Conservation (phyloP, 2,329 filamentous ascomycete species). For the Nemania serpens region DNA sequence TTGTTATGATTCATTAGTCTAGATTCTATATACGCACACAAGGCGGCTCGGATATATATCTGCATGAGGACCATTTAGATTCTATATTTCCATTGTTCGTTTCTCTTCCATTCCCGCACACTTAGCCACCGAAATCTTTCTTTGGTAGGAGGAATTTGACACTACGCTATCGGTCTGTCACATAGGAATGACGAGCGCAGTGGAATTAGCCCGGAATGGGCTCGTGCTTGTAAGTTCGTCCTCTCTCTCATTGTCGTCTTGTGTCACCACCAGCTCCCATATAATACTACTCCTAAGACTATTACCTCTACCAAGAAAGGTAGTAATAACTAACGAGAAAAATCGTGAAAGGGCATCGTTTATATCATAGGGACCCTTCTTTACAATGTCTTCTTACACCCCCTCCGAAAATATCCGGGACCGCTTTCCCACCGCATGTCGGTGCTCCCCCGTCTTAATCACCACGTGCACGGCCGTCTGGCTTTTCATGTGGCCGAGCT, state of each 20-base stretch:
- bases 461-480: constrained; percentile 28
- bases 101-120: no score
- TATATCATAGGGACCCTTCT: constrained; percentile 8
- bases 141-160: not conserved
- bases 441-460: constrained; percentile 26
- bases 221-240: constrained; percentile 13
- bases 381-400: constrained; percentile 36
- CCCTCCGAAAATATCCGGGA: constrained; percentile 37
- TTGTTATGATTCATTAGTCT: not conserved
- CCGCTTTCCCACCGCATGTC: constrained; percentile 35
- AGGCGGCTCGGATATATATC: constrained; percentile 5
- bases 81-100: no score
- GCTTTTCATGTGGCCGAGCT: constrained; percentile 32
- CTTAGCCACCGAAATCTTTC: not conserved
- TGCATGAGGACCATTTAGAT: not conserved
- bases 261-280: not conserved
- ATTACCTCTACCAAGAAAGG: no score
- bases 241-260: not conserved
- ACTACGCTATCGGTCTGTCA: not conserved
- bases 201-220: constrained; percentile 22
- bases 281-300: not conserved
- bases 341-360: constrained; percentile 2
- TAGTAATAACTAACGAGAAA: no score
- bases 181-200: not conserved
- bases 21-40: not conserved